Evolutionary conservation across 192 early-diverging fungal species (phyloP).

Genomic region (Podila epicladia): DNA sequence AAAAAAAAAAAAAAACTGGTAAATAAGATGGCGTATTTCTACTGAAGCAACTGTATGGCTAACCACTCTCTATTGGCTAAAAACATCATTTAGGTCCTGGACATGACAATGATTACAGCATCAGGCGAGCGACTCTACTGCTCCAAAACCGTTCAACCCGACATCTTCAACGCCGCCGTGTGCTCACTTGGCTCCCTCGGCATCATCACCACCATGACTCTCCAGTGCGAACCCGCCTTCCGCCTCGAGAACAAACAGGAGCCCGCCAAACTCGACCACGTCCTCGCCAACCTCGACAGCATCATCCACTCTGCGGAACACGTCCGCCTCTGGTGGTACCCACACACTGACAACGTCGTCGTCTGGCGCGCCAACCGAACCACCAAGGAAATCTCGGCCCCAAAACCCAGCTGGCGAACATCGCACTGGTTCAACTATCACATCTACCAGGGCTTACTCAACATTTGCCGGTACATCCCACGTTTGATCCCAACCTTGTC

Average conservation of each 20-base stretch:
- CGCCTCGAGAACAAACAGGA: slow-evolving; percentile 72
- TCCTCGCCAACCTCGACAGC: slow-evolving; percentile 58
- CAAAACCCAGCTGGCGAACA: slow-evolving; percentile 16
- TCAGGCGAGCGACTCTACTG: slow-evolving; percentile 61
- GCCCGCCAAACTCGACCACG: slow-evolving; percentile 64
- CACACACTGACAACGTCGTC: slow-evolving; percentile 74
- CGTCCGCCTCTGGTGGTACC: slow-evolving; percentile 83
- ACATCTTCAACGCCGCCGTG: slow-evolving; percentile 73
- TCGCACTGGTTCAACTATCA: slow-evolving; percentile 51
- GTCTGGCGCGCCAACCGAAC: slow-evolving; percentile 77
- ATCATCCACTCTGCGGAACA: slow-evolving; percentile 75
- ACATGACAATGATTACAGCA: slow-evolving; percentile 72
- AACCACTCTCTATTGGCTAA: background rate
- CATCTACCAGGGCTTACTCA: slow-evolving; percentile 66
- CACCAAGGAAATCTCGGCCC: slow-evolving; percentile 18
- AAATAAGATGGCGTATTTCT: background rate
- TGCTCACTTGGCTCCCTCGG: slow-evolving; percentile 77
- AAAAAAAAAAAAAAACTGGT: background rate
- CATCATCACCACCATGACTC: slow-evolving; percentile 70
- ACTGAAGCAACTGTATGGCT: background rate
- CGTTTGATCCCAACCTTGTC: slow-evolving; percentile 59
- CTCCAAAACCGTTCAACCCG: slow-evolving; percentile 49
- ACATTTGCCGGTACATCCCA: slow-evolving; percentile 62
- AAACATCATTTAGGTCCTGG: slow-evolving; percentile 46
- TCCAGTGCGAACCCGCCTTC: slow-evolving; percentile 74